These are phyloP conservation scores for Glaciozyma antarctica DNA, from an alignment of 768 basidiomycete species.

Conservation along the genomic window DNA sequence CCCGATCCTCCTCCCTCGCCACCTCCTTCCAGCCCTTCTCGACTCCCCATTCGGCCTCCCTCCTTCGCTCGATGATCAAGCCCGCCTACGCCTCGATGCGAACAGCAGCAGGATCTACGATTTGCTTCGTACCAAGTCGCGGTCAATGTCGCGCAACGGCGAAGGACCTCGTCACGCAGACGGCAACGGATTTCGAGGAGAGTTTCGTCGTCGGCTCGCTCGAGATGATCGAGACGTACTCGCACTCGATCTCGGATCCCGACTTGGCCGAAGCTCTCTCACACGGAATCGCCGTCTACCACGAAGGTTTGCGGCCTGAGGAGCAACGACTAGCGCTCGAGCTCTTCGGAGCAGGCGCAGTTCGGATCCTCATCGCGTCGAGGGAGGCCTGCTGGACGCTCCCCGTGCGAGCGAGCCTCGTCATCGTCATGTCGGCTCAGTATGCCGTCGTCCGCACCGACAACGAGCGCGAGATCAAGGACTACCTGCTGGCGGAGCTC, in stretches of 20 bases:
- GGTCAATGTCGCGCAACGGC: conserved; percentile 64
- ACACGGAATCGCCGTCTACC: conserved; percentile 80
- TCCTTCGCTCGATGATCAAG: conserved; percentile 86
- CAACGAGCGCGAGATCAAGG: conserved; percentile 58
- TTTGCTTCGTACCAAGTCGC: conserved; percentile 83
- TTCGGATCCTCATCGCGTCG: conserved; percentile 72
- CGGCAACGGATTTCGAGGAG: conserved; percentile 59
- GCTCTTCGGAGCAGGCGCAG: conserved; percentile 66
- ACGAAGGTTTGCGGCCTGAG: conserved; percentile 55
- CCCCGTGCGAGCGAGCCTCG: conserved; percentile 69
- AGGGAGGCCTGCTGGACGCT: conserved; percentile 79
- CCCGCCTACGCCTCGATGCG: conserved; percentile 69
- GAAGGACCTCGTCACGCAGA: conserved; percentile 75
- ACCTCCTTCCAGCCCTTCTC: conserved; percentile 67
- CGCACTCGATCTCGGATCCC: conserved; percentile 53
- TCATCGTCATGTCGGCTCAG: conserved; percentile 88
- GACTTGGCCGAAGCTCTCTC: conserved; percentile 61
- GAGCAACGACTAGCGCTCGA: conserved; percentile 68
- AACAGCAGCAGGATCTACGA: conserved; percentile 43
- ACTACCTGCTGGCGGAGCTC: conserved; percentile 72
- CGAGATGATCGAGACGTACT: conserved; percentile 53
- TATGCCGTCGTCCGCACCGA: conserved; percentile 45
- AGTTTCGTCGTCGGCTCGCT: conserved; percentile 39
- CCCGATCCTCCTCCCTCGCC: conserved; percentile 68
- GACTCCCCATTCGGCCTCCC: conserved; percentile 70